Evolutionary conservation across 2,329 filamentous ascomycete species (phyloP).

Genomic region (Colletotrichum filicis): DNA sequence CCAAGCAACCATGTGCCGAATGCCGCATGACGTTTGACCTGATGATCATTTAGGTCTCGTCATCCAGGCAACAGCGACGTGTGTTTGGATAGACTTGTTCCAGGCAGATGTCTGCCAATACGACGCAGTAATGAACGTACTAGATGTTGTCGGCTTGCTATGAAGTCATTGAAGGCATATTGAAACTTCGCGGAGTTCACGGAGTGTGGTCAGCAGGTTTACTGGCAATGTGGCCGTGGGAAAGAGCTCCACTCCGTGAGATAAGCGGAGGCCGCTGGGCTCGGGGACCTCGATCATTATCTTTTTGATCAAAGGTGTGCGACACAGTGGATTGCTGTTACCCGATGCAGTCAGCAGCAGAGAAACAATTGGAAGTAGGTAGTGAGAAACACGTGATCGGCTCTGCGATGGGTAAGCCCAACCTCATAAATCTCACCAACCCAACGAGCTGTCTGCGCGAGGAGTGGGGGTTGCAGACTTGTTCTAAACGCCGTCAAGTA

Average conservation of each 20-base stretch:
- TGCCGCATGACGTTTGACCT: background rate
- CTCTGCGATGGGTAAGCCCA: background rate
- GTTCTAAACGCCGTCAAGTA: background rate
- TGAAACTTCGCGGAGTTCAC: background rate
- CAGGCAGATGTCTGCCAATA: background rate
- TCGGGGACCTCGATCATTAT: background rate
- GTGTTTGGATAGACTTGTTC: background rate
- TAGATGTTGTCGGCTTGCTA: background rate
- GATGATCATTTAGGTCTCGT: background rate
- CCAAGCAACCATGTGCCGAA: background rate
- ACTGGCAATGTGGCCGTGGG: background rate
- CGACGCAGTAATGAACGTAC: background rate
- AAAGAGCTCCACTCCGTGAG: background rate
- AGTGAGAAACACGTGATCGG: background rate
- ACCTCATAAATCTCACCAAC: background rate
- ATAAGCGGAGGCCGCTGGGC: background rate
- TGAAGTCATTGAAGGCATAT: slow-evolving; percentile 6
- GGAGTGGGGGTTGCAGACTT: too few species aligned
- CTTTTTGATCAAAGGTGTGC: background rate
- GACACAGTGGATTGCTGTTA: background rate
- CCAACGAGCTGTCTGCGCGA: too few species aligned
- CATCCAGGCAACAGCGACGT: background rate
- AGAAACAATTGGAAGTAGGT: background rate
- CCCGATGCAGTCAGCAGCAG: slow-evolving; percentile 1
- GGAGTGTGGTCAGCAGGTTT: slow-evolving; percentile 3